Base-by-base conservation (phyloP, 768 basidiomycete species). In the Multifurca ochricompacta region DNA sequence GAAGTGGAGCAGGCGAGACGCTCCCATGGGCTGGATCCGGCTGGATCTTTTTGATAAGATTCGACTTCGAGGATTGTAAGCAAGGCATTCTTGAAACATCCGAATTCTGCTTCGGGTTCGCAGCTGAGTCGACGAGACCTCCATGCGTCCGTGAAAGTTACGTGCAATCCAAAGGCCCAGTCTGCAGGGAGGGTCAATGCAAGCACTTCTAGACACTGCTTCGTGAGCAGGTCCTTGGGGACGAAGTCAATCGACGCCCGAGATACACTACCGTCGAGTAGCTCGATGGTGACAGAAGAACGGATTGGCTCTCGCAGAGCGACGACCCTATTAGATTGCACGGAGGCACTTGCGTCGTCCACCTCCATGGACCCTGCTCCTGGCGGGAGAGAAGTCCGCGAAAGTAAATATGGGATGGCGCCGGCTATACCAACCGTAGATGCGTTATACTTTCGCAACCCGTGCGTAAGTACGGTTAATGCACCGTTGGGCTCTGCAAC, bases 381-480 rank as follows among this genome's bases (percentile, higher is more conserved):
- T 16, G 42, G 14, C 16, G 19, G 36, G 45, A 21, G 40, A 32
- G 35, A 25, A 18, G 19, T 9, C 5, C 7, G 47, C 3, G 51
- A 34, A 27, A 19, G 6, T 27, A 50, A 53, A 30, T 45, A 32
- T 25, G 49, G 47, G 25, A 50, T 30, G 13, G 40, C 30, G 16
- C 57, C 44, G 3, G 40, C 44, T 16, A 37, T 36, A 19, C 28
- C 48, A 14, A 45, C 35, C 35, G 40, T 10, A 14, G 40, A 21
- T 67, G 42, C 28, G 62, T 66, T n/a, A 75, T 62, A 57, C 21
- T 71, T 69, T n/a, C 67, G 66, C 9, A 72, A 60, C 1, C 83
- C 86, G 59, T 87, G 84, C 0, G 83, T 87, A 35, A 85, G 67
- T 3, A 92, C 63, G 0, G 71, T 67, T 9, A 91, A 67, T 8